Percentiles rank a stretch among this genome's conserved stretches.
phyloP scores from a whole-genome alignment of 2,329 filamentous ascomycete genomes.

The Verticillium albo-atrum region DNA sequence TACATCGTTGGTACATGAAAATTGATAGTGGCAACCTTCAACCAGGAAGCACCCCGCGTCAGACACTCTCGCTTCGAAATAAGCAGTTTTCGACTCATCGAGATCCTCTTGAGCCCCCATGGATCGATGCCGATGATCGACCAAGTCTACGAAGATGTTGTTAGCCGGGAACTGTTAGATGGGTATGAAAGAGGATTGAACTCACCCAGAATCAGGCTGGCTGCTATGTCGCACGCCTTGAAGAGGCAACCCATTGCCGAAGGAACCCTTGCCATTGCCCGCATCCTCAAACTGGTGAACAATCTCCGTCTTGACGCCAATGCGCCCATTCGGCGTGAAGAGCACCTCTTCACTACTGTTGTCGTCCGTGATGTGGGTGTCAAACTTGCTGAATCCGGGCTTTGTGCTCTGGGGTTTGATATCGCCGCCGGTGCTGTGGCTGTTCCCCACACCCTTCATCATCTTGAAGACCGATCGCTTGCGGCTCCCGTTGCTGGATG shows the following conservation, averaged over 20 bases:
- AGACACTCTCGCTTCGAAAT: background rate
- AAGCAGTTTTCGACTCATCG: background rate
- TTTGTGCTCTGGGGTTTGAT: background rate
- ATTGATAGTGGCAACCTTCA: background rate
- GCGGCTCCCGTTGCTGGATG: constrained; percentile 11
- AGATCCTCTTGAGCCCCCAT: background rate
- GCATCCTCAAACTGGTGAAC: background rate
- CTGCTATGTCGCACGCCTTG: background rate
- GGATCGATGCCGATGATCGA: background rate
- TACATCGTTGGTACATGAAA: background rate
- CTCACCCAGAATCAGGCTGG: background rate
- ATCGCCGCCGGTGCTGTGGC: background rate
- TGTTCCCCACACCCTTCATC: constrained; percentile 7
- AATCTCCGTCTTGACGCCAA: constrained; percentile 4
- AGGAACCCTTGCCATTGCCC: background rate
- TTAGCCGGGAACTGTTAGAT: no score
- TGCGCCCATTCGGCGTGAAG: background rate
- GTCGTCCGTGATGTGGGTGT: background rate
- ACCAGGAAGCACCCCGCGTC: background rate
- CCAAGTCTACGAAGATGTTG: background rate
- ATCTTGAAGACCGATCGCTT: constrained; percentile 7
- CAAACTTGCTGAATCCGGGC: background rate
- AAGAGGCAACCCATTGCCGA: background rate
- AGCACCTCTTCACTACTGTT: constrained; percentile 6
- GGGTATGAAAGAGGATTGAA: background rate